These are phyloP conservation scores for Debaryomyces castellii DNA, from an alignment of 805 yeast genomes.

Conservation along the genomic window DNA sequence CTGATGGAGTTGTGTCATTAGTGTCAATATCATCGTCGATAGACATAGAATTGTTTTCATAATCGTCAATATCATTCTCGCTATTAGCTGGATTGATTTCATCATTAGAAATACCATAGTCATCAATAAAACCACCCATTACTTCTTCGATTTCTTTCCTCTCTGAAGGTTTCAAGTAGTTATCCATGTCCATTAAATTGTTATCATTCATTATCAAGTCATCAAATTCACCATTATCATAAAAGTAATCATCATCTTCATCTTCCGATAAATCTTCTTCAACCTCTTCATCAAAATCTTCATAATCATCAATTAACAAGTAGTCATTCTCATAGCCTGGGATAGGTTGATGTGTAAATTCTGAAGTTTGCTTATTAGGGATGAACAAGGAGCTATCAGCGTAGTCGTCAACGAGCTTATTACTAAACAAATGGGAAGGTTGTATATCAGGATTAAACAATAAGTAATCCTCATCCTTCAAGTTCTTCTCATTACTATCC, in stretches of 20 bases:
- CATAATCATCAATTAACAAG: slow-evolving; percentile 26
- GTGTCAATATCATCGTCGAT: slow-evolving; percentile 12
- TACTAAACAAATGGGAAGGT: slow-evolving; percentile 37
- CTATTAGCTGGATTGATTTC: slow-evolving; percentile 2
- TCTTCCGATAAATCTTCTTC: slow-evolving; percentile 43
- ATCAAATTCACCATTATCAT: slow-evolving; percentile 36
- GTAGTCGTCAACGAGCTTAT: slow-evolving; percentile 18
- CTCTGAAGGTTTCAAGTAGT: slow-evolving; percentile 3
- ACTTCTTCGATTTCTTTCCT: slow-evolving; percentile 9
- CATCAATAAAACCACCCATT: slow-evolving; percentile 14
- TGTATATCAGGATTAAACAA: slow-evolving; percentile 42
- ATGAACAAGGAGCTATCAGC: slow-evolving; percentile 31
- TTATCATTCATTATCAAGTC: slow-evolving; percentile 20
- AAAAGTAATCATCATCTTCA: slow-evolving; percentile 38
- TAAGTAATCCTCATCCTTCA: slow-evolving; percentile 35
- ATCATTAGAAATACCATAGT: slow-evolving; percentile 8
- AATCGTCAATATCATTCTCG: slow-evolving; percentile 3
- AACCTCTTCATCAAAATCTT: slow-evolving; percentile 42
- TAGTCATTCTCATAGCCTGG: slow-evolving; percentile 38
- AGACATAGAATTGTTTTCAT: slow-evolving; percentile 11
- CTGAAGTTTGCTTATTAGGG: slow-evolving; percentile 15
- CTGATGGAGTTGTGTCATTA: slow-evolving; percentile 1
- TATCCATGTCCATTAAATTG: slow-evolving; percentile 5
- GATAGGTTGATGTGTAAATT: slow-evolving; percentile 12
- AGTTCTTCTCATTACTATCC: slow-evolving; percentile 8